Evolutionary conservation across 805 yeast species (phyloP).

Genomic region (Yarrowia sp.): DNA sequence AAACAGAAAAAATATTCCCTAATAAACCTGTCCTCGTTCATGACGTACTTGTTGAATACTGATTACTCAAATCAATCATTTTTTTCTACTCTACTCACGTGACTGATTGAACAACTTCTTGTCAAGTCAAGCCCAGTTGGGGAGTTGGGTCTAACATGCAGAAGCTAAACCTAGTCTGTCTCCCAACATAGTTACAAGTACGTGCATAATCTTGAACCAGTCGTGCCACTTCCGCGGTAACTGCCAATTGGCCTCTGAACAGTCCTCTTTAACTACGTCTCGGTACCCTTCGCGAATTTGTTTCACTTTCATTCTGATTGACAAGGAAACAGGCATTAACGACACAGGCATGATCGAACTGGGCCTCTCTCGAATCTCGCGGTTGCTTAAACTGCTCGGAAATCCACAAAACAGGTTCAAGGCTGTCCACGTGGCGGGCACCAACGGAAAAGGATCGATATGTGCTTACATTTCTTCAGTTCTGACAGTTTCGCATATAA

Average conservation of each 20-base stretch:
- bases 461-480: conserved; percentile 75
- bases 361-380: conserved; percentile 51
- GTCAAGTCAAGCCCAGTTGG: not conserved
- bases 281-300: not conserved
- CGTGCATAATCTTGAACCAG: not conserved
- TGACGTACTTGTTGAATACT: too few relatives aligned
- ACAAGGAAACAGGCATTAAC: not conserved
- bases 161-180: not conserved
- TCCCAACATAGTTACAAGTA: not conserved
- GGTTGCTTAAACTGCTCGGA: conserved; percentile 51
- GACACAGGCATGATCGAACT: conserved; percentile 44
- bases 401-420: conserved; percentile 64
- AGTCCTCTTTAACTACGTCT: too few relatives aligned
- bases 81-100: not conserved
- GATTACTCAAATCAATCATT: too few relatives aligned
- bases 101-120: not conserved
- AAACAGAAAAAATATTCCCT: too few relatives aligned
- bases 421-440: conserved; percentile 90
- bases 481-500: conserved; percentile 46
- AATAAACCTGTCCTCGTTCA: too few relatives aligned
- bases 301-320: too few relatives aligned
- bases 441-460: conserved; percentile 95
- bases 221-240: not conserved
- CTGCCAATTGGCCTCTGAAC: not conserved
- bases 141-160: not conserved